A percentile compares a stretch with the other conserved stretches of the same genome.
phyloP scores from a whole-genome alignment of 345 rosid species.

The Populus nigra region DNA sequence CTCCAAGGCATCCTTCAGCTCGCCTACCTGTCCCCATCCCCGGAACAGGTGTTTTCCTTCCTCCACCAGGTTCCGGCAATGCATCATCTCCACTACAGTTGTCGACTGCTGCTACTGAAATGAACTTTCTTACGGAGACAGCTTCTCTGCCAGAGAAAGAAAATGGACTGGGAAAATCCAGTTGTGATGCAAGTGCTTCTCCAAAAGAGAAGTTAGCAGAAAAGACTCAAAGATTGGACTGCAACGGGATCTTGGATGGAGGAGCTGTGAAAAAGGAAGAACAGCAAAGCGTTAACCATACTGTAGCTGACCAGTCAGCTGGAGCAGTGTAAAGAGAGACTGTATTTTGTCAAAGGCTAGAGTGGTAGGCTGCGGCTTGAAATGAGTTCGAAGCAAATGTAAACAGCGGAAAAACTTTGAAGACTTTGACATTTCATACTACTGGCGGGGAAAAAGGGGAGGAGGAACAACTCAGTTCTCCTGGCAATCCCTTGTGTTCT shows the following conservation, averaged over 20 bases:
- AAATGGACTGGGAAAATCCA: conserved; percentile 27
- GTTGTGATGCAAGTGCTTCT: conserved; percentile 15
- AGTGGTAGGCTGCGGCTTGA: conserved; percentile 32
- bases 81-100: conserved; percentile 36
- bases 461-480: conserved; percentile 29
- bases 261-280: conserved; percentile 26
- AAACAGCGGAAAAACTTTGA: conserved; percentile 45
- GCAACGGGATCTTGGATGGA: conserved; percentile 40
- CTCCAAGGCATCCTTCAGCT: conserved; percentile 61
- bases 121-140: conserved; percentile 20
- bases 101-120: conserved; percentile 21
- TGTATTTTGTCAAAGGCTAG: not conserved
- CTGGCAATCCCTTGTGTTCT: conserved; percentile 26
- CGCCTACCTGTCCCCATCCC: conserved; percentile 50
- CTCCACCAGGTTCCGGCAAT: conserved; percentile 57
- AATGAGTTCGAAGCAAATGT: conserved; percentile 57
- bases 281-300: conserved; percentile 22
- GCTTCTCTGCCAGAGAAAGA: conserved; percentile 26
- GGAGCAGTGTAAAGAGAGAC: conserved; percentile 31
- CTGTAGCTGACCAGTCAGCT: conserved; percentile 24
- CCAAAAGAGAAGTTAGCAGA: conserved; percentile 28
- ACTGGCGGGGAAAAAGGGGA: conserved; percentile 14
- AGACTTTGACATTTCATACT: conserved; percentile 27
- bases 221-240: conserved; percentile 28
- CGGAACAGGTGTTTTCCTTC: conserved; percentile 98